Conservation (phyloP, 345 rosid genomes). For the Nasturtium officinale region DNA sequence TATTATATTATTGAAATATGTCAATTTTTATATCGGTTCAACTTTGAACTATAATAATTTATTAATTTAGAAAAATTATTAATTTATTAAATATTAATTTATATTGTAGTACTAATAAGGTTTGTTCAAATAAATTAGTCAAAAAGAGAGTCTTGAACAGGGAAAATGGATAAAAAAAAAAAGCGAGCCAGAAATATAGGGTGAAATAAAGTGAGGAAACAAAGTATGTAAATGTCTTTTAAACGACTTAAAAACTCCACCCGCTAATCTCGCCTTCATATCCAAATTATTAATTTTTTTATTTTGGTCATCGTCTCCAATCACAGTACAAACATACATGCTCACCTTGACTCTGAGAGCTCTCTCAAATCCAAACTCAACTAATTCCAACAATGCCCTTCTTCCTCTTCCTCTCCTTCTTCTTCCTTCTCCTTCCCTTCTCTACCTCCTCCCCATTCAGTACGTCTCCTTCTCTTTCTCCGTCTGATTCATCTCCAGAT, state of each 20-base stretch:
- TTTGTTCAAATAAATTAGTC: too few relatives aligned
- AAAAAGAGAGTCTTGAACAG: too few relatives aligned
- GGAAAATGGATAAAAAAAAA: conserved; percentile 18
- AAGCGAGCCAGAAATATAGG: conserved; percentile 22
- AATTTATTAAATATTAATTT: too few relatives aligned
- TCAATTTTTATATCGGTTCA: too few relatives aligned
- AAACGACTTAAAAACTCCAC: conserved; percentile 24
- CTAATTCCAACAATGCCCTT: conserved; percentile 44
- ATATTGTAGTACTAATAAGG: too few relatives aligned
- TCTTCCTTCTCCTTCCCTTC: conserved; percentile 32
- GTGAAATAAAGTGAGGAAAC: conserved; percentile 36
- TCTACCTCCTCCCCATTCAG: conserved; percentile 40
- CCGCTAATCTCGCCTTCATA: conserved; percentile 47
- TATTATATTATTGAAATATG: too few relatives aligned
- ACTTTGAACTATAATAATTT: too few relatives aligned
- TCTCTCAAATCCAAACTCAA: conserved; percentile 13
- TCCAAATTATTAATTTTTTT: neutral
- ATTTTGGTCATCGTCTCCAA: neutral
- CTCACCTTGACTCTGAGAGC: conserved; percentile 23
- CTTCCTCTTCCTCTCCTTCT: conserved; percentile 36
- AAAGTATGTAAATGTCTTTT: conserved; percentile 30
- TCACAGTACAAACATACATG: conserved; percentile 7
- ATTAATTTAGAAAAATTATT: too few relatives aligned
- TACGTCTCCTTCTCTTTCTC: conserved; percentile 25
- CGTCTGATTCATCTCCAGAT: conserved; percentile 38